Conservation (phyloP, 179 eudicot genomes). For the Amaranthus tricolor region DNA sequence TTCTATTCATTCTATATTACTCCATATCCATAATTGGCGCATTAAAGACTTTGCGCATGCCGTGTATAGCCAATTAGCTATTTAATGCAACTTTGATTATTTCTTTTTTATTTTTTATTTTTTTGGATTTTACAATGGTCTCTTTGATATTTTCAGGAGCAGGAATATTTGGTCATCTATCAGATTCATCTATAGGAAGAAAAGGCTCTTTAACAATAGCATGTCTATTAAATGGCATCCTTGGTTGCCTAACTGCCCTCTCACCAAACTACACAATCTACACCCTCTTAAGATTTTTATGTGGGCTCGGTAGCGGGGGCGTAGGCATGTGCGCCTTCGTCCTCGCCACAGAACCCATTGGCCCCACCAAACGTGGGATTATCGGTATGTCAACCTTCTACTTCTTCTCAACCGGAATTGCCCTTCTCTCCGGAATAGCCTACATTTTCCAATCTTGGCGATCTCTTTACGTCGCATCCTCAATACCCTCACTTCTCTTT, state of each 20-base stretch:
- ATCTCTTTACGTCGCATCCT: constrained; percentile 60
- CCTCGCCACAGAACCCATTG: constrained; percentile 84
- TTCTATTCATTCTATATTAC: too few species aligned
- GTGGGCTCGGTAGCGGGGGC: constrained; percentile 76
- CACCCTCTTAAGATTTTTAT: constrained; percentile 55
- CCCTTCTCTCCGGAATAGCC: constrained; percentile 65
- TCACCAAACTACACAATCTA: constrained; percentile 57
- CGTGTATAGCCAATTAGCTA: too few species aligned
- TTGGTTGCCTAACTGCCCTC: constrained; percentile 69
- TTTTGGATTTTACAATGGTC: too few species aligned
- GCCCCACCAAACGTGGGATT: constrained; percentile 64
- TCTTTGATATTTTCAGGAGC: constrained; percentile 53
- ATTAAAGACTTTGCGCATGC: too few species aligned
- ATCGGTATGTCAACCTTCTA: constrained; percentile 96
- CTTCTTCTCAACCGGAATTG: constrained; percentile 80
- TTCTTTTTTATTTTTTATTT: too few species aligned
- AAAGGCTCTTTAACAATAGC: constrained; percentile 67
- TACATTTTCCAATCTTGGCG: constrained; percentile 68
- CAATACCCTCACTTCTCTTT: constrained; percentile 72
- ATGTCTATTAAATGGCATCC: constrained; percentile 54
- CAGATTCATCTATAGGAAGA: constrained; percentile 71
- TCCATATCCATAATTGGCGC: too few species aligned
- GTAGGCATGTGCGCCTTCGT: constrained; percentile 87
- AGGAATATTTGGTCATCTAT: constrained; percentile 83
- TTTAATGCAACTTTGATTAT: neutral